Conservation (phyloP, 2,329 filamentous ascomycete species). For the Clarireedia sp. region DNA sequence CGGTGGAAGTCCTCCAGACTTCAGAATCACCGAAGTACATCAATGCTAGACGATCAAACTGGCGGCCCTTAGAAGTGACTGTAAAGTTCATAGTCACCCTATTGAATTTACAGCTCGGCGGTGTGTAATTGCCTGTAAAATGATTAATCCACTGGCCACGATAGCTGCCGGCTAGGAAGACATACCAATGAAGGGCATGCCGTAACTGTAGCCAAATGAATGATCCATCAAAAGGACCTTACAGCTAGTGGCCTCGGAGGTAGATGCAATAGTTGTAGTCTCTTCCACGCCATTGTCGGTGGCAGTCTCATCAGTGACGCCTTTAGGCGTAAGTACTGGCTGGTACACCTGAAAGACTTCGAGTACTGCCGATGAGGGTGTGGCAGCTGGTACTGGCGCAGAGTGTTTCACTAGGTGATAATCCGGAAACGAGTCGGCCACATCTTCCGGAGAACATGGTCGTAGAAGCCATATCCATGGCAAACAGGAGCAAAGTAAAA, state of each 20-base stretch:
- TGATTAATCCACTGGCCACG: slow-evolving; percentile 9
- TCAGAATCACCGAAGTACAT: slow-evolving; percentile 73
- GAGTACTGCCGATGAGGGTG: slow-evolving; percentile 32
- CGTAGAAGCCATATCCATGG: slow-evolving; percentile 9
- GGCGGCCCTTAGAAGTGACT: slow-evolving; percentile 60
- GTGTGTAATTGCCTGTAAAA: slow-evolving; percentile 50
- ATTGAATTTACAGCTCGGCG: slow-evolving; percentile 64
- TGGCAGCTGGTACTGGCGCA: slow-evolving; percentile 17
- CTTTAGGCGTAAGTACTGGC: slow-evolving; percentile 49
- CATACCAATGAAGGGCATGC: slow-evolving; percentile 63
- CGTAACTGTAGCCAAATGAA: slow-evolving; percentile 65
- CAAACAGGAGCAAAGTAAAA: neutral
- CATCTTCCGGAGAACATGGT: neutral
- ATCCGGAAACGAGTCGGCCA: neutral
- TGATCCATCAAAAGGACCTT: slow-evolving; percentile 59
- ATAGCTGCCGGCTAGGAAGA: slow-evolving; percentile 11
- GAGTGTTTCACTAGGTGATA: slow-evolving; percentile 20
- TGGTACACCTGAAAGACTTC: slow-evolving; percentile 63
- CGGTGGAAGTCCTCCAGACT: slow-evolving; percentile 77
- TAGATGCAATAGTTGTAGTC: slow-evolving; percentile 19
- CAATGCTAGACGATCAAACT: slow-evolving; percentile 68
- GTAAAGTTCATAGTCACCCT: slow-evolving; percentile 70
- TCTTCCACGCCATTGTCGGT: slow-evolving; percentile 22
- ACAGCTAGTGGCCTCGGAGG: slow-evolving; percentile 33
- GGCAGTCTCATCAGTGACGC: slow-evolving; percentile 33